Base-by-base conservation (phyloP, 495 filamentous ascomycete species). In the Hamigera avellanea region DNA sequence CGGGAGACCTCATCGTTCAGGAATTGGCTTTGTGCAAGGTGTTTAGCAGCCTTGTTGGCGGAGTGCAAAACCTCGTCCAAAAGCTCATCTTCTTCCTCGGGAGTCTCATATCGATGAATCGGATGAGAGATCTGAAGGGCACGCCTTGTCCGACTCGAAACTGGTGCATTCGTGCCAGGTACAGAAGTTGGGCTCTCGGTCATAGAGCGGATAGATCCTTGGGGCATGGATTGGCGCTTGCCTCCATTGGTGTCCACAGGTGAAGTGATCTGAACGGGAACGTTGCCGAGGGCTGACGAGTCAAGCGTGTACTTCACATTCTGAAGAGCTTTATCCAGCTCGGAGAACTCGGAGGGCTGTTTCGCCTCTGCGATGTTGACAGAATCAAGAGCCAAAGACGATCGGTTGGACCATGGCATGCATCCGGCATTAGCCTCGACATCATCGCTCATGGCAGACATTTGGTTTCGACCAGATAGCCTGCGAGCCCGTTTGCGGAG, bases 51-150 rank as follows among this genome's bases (percentile, higher is more conserved):
- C 41, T 63, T 72, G 44, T 71, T 69, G 32, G 75, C 70, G 30
- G 74, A 76, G 34, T 68, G 62, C 13, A 81, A 54, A 15, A 69
- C 89, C 57, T 96, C 91, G 48, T 94, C 86, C 8, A 95, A 66
- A 9, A 98, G 73, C 57, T 99, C 91, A 43, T 96, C 91, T 49
- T 96, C 86, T 57, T 99, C 91, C 50, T 95, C 86, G 1, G 93
- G 85, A 3, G 86, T 93, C 57, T 96, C 93, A 51, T 95, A 93
- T 33, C 73, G 73, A 48, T 89, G 82, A 33, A 67, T 66, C 10
- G 77, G 79, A 41, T 86, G 75, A 16, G 76, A 77, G 19, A 77
- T 69, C 41, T 86, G 82, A 48, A 89, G 66, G 16, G 84, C 80
- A 43, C 88, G 73, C 40, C 91, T 72, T 8, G 87, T 94, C 40